phyloP scores from a whole-genome alignment of 148 eudicot genomes.

The Talinum fruticosum region DNA sequence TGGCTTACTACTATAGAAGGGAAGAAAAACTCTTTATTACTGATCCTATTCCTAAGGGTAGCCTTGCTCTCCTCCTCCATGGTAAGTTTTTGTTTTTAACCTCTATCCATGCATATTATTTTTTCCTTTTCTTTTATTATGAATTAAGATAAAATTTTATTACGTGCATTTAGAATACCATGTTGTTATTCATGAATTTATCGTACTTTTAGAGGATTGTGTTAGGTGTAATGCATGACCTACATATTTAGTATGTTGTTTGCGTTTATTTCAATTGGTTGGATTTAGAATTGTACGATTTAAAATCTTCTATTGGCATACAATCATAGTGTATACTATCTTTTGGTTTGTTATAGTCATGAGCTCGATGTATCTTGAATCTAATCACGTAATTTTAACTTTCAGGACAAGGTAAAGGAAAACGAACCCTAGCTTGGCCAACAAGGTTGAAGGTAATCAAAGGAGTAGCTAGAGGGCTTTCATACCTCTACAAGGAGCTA shows the following conservation, averaged over 20 bases:
- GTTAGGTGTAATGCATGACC: too few species aligned
- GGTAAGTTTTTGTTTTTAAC: constrained; percentile 33
- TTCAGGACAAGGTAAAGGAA: constrained; percentile 31
- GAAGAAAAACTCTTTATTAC: constrained; percentile 82
- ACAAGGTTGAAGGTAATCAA: constrained; percentile 61
- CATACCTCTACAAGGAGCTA: constrained; percentile 65
- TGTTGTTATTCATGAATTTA: too few species aligned
- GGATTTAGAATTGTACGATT: too few species aligned
- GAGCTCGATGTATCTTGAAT: not conserved
- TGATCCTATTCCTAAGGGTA: constrained; percentile 52
- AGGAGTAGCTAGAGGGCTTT: constrained; percentile 65
- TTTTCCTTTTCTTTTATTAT: too few species aligned
- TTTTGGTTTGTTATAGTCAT: not conserved
- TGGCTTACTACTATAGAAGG: constrained; percentile 72
- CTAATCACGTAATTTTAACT: not conserved
- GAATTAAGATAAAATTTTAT: too few species aligned
- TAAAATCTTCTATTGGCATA: too few species aligned
- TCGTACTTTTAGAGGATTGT: too few species aligned
- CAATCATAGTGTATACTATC: too few species aligned
- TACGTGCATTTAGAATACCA: too few species aligned
- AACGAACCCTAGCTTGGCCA: constrained; percentile 54
- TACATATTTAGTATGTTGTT: too few species aligned
- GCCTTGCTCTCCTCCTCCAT: constrained; percentile 72
- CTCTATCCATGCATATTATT: too few species aligned
- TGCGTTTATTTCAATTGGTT: too few species aligned